Evolutionary conservation across 2,329 filamentous ascomycete genomes (phyloP), one percentile per base, ranked within the genome.

Genomic region (Dactylellina parvicollis): DNA sequence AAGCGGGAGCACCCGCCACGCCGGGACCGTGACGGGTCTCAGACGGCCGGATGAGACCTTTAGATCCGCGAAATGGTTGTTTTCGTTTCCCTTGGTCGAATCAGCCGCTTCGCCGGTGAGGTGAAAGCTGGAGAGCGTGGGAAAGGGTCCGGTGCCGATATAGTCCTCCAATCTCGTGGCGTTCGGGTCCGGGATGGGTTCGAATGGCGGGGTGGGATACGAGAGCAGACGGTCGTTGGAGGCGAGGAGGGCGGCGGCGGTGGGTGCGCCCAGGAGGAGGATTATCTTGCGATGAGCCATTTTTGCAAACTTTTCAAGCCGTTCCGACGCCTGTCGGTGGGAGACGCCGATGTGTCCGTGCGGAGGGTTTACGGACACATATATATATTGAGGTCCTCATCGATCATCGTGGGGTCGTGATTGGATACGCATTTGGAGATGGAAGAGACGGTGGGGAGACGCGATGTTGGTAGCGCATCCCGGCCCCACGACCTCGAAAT

Each of bases 151-250:
- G 2, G 61, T 34, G 18, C 61, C 61, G 10, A 66, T 18, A 28
- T 66, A 66, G 30, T 66, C 61, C 26, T 66, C 61, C 4, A 66
- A 7, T 16, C 38, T 56, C 16, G 30, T 40, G 10, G 61, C 16
- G 47, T 56, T 54, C 14, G 28, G 34, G 5, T 49, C 50, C 0
- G 61, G 50, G 8, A 56, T 26, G 10, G 61, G 61, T n/a, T 66
- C 61, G 40, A 66, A 66, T 47, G 61, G 61, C 4, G 61, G 40
- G 30, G 61, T 66, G 7, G 61, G 49, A 22, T 56, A 66, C 8
- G 50, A 49, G 24, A 66, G 49, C 20, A 66, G 40, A 20, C 49
- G 49, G 4, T 66, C 61, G 42, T 47, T 18, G 7, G 61, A 66
- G 4, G 61, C 47, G 4, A 47, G 49, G 9, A 66, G 40, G 7